Evolutionary conservation across 2,329 filamentous ascomycete species (phyloP).

Genomic region (Diaporthe capsici): DNA sequence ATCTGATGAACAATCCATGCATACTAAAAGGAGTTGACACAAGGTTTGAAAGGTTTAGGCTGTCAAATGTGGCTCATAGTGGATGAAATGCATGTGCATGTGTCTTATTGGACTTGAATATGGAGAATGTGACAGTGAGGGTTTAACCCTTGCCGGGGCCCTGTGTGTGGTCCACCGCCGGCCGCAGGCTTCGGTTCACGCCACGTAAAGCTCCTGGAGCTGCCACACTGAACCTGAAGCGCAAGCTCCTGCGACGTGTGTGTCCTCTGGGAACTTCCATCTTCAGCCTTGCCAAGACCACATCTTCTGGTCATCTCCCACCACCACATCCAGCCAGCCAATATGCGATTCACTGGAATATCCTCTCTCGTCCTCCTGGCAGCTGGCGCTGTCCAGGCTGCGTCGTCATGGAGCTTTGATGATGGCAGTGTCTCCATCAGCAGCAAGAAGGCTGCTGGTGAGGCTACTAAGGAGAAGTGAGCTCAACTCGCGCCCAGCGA

Average conservation of each 20-base stretch:
- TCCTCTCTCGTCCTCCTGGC: constrained; percentile 62
- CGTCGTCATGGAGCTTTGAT: constrained; percentile 79
- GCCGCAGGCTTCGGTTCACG: constrained; percentile 29
- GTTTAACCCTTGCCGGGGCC: background rate
- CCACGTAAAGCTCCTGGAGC: constrained; percentile 40
- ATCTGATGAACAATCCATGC: background rate
- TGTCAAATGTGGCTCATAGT: background rate
- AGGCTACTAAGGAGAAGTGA: constrained; percentile 76
- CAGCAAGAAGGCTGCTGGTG: constrained; percentile 72
- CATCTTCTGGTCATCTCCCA: constrained; percentile 30
- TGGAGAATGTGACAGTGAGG: background rate
- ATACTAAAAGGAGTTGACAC: background rate
- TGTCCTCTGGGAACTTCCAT: constrained; percentile 36
- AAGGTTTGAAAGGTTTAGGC: background rate
- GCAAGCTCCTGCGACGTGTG: constrained; percentile 28
- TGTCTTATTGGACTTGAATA: background rate
- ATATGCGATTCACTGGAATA: constrained; percentile 59
- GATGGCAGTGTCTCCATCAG: constrained; percentile 78
- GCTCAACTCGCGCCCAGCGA: constrained; percentile 46
- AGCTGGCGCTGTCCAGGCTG: constrained; percentile 65
- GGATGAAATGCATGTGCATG: background rate
- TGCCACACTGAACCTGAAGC: background rate
- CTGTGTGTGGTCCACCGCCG: background rate
- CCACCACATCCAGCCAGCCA: constrained; percentile 35
- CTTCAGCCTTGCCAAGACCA: constrained; percentile 32